phyloP scores from a whole-genome alignment of 2,329 filamentous ascomycete genomes.

The Didymosphaeria variabile region DNA sequence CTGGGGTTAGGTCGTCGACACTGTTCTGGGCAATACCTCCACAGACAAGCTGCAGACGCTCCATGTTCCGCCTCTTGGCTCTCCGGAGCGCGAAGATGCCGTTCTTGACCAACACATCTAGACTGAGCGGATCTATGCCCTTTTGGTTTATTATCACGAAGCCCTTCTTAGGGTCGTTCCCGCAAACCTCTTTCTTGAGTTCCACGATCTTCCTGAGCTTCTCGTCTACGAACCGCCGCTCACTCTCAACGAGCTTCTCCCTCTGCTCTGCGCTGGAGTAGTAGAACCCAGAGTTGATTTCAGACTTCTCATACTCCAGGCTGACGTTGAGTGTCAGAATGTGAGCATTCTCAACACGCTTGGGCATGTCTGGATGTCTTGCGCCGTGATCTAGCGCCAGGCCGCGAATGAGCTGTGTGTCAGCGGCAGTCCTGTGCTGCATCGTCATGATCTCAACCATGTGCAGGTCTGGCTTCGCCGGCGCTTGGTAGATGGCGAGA shows the following conservation, averaged over 20 bases:
- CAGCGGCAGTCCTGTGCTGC: constrained; percentile 95
- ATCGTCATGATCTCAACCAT: constrained; percentile 99
- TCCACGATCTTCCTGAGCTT: constrained; percentile 98
- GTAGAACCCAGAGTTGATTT: constrained; percentile 99
- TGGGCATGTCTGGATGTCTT: constrained; percentile 97
- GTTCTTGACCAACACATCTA: constrained; percentile 97
- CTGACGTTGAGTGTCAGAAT: constrained; percentile 97
- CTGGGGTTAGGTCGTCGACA: constrained; percentile 88
- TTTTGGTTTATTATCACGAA: constrained; percentile 99
- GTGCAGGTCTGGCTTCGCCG: constrained; percentile 93
- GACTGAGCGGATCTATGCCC: constrained; percentile 94
- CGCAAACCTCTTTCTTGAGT: constrained; percentile 97
- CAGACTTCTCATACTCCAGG: constrained; percentile 97
- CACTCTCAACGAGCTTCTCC: constrained; percentile 97
- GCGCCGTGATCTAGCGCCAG: constrained; percentile 94
- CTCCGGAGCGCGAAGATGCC: constrained; percentile 92
- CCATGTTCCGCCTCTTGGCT: constrained; percentile 99
- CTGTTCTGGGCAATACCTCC: constrained; percentile 94
- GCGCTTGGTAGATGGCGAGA: constrained; percentile 88
- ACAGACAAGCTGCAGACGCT: constrained; percentile 93
- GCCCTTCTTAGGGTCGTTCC: constrained; percentile 88
- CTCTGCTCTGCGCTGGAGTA: constrained; percentile 97
- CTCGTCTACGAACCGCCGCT: constrained; percentile 92
- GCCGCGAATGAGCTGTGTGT: constrained; percentile 94
- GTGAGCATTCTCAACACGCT: constrained; percentile 91